Conservation (phyloP, 108 stramenopile genomes). For the Cyclotella distinguenda region DNA sequence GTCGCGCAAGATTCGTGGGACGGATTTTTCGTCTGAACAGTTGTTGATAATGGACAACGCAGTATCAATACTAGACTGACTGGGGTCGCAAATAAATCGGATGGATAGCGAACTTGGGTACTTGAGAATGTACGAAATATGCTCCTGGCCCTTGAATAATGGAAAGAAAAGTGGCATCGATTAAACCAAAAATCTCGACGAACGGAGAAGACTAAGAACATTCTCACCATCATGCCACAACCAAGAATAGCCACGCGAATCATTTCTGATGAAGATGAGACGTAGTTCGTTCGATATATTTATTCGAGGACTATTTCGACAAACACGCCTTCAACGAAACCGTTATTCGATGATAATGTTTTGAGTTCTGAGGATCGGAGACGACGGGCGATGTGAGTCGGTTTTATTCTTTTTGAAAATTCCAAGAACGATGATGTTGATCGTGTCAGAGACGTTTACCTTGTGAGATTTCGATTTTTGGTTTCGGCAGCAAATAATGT, state of each 20-base stretch:
- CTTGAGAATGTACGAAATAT: conserved; percentile 76
- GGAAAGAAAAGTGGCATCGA: too few relatives aligned
- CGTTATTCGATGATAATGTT: too few relatives aligned
- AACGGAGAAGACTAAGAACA: background rate
- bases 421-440: background rate
- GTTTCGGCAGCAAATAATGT: too few relatives aligned
- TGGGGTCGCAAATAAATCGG: conserved; percentile 78
- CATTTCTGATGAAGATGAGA: conserved; percentile 18
- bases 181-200: too few relatives aligned
- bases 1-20: conserved; percentile 43
- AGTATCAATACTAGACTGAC: conserved; percentile 44
- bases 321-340: too few relatives aligned
- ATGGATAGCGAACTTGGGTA: conserved; percentile 56
- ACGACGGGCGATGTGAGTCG: background rate
- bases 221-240: conserved; percentile 66
- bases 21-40: background rate
- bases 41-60: conserved; percentile 32
- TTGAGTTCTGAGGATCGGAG: too few relatives aligned
- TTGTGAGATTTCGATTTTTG: background rate
- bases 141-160: conserved; percentile 53
- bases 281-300: too few relatives aligned
- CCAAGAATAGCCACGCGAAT: conserved; percentile 77
- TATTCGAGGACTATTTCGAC: too few relatives aligned
- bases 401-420: background rate
- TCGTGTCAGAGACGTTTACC: background rate